Percentiles rank a stretch among this genome's conserved stretches.
phyloP scores from a whole-genome alignment of 257 asterid genomes.

The Echium plantagineum region DNA sequence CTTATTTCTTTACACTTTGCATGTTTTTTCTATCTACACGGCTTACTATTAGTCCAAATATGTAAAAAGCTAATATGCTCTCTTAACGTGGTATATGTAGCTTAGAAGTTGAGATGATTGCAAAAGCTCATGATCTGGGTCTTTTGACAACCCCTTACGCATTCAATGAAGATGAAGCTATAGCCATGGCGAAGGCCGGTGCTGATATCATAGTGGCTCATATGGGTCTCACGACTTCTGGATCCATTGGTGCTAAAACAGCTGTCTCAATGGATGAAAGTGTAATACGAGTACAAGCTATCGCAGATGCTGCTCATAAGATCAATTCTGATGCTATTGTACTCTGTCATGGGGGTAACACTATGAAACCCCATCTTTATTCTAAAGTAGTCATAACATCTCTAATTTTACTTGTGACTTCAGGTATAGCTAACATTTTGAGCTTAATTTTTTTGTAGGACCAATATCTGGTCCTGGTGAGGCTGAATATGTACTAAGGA shows the following conservation, averaged over 20 bases:
- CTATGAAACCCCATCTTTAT: background rate
- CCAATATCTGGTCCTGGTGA: constrained; percentile 75
- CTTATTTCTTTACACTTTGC: background rate
- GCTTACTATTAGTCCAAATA: constrained; percentile 6
- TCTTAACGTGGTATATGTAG: constrained; percentile 26
- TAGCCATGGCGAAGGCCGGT: constrained; percentile 86
- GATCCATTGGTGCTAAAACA: constrained; percentile 89
- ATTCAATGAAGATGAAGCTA: constrained; percentile 76
- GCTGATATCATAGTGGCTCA: constrained; percentile 96
- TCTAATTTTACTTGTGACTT: constrained; percentile 1
- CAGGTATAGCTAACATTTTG: background rate
- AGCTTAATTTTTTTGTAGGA: constrained; percentile 30
- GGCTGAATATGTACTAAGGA: constrained; percentile 77
- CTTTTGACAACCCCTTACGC: constrained; percentile 95
- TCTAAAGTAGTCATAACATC: background rate
- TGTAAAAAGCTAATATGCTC: background rate
- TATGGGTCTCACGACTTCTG: constrained; percentile 97
- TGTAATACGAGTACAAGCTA: constrained; percentile 75
- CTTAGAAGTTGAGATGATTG: constrained; percentile 93
- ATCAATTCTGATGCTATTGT: constrained; percentile 59
- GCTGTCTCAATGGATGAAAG: constrained; percentile 76
- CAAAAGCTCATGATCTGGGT: constrained; percentile 86
- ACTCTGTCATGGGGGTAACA: constrained; percentile 93
- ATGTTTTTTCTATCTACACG: background rate
- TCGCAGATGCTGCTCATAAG: constrained; percentile 79